Percentiles rank a stretch among this genome's conserved stretches.
Evolutionary conservation across 257 asterid species (phyloP).

Genomic region (Nicotiana paniculata): DNA sequence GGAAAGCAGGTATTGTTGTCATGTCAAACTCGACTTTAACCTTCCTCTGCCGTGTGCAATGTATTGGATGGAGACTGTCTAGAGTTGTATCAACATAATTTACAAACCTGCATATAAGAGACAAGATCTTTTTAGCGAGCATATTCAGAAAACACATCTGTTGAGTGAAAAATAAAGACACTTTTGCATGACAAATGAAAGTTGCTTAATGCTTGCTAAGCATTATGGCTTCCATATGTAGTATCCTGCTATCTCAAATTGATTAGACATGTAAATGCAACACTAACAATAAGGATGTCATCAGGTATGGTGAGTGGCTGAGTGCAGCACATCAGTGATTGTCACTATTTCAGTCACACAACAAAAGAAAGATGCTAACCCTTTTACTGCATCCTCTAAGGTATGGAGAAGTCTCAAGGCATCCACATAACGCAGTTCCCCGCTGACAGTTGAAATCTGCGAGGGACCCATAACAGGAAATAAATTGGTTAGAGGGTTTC

Average conservation of each 20-base stretch:
- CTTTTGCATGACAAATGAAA: neutral
- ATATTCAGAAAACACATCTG: neutral
- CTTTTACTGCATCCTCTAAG: conserved; percentile 84
- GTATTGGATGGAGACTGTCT: conserved; percentile 69
- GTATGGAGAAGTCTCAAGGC: conserved; percentile 73
- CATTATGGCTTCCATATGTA: neutral
- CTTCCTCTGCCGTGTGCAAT: conserved; percentile 78
- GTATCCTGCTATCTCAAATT: conserved; percentile 1
- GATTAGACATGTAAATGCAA: neutral
- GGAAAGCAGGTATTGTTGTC: conserved; percentile 81
- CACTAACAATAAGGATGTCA: neutral
- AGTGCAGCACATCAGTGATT: too few relatives aligned
- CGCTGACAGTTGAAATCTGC: conserved; percentile 77
- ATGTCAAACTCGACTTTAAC: conserved; percentile 77
- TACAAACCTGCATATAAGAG: conserved; percentile 46
- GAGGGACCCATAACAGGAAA: conserved; percentile 9
- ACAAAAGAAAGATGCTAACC: conserved; percentile 41
- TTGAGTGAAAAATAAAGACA: neutral
- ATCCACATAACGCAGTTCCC: conserved; percentile 71
- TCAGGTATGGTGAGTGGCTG: neutral
- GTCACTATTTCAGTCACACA: neutral
- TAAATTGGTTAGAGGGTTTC: neutral
- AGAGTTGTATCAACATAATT: conserved; percentile 61
- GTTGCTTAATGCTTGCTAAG: neutral
- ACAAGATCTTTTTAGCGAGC: neutral